These are phyloP conservation scores for Leishmania turanica DNA, from an alignment of 208 protist genomes.

Conservation along the genomic window DNA sequence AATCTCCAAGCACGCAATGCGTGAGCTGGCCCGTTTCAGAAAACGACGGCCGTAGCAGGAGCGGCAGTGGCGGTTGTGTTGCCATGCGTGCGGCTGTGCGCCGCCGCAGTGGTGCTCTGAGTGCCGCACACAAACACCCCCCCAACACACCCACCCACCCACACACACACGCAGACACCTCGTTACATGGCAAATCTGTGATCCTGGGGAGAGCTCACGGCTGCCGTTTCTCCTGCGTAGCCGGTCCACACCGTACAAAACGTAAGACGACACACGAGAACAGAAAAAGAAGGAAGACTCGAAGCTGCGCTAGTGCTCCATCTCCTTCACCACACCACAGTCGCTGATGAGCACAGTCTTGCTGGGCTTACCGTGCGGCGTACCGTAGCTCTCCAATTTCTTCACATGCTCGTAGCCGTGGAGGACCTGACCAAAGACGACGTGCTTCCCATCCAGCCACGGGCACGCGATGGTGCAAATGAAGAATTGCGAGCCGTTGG, in stretches of 20 bases:
- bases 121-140: background rate
- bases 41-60: background rate
- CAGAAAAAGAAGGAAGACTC: background rate
- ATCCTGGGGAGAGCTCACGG: background rate
- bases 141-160: no score
- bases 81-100: background rate
- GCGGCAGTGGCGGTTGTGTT: background rate
- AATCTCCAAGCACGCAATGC: background rate
- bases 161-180: background rate
- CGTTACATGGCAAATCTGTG: background rate
- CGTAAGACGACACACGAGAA: background rate
- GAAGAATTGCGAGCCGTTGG: slow-evolving; percentile 95
- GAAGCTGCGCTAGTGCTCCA: background rate
- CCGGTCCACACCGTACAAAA: background rate
- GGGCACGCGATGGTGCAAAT: slow-evolving; percentile 84
- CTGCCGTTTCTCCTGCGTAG: background rate
- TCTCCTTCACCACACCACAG: slow-evolving; percentile 73
- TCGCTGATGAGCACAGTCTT: slow-evolving; percentile 64
- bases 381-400: slow-evolving; percentile 72
- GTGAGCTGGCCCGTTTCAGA: background rate
- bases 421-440: slow-evolving; percentile 95
- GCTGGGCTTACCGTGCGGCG: slow-evolving; percentile 68
- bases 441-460: slow-evolving; percentile 95
- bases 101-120: background rate
- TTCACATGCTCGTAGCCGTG: slow-evolving; percentile 85